Evolutionary conservation across 495 filamentous ascomycete genomes (phyloP).

Genomic region (Penicillium tannophilum): DNA sequence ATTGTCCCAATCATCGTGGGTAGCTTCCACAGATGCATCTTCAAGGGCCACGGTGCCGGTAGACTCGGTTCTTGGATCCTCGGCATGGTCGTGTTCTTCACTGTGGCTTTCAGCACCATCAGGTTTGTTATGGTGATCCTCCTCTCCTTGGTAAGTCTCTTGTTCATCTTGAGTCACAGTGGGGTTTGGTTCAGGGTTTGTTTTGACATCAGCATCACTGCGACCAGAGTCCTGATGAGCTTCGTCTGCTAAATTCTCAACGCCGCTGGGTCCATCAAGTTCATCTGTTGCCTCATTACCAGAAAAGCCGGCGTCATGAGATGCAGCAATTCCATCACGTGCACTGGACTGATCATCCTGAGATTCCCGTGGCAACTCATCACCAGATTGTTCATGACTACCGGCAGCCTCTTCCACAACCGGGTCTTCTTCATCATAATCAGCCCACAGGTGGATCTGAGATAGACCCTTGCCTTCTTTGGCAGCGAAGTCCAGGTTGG

Average conservation of each 20-base stretch:
- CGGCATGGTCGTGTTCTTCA: slow-evolving; percentile 29
- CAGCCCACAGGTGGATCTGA: slow-evolving; percentile 47
- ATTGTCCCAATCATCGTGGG: neutral
- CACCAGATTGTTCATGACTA: slow-evolving; percentile 8
- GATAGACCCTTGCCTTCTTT: slow-evolving; percentile 62
- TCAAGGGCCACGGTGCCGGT: slow-evolving; percentile 31
- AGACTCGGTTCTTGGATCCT: slow-evolving; percentile 36
- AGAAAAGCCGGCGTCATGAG: slow-evolving; percentile 7
- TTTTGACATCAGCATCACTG: neutral
- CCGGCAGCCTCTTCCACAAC: slow-evolving; percentile 10
- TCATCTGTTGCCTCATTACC: slow-evolving; percentile 8
- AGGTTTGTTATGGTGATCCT: neutral
- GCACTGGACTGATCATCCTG: neutral
- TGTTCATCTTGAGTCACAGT: neutral
- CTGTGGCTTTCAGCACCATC: slow-evolving; percentile 7
- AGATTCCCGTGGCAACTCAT: neutral
- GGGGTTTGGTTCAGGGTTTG: neutral
- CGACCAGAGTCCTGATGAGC: neutral
- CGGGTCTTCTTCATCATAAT: slow-evolving; percentile 33
- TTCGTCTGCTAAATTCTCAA: neutral
- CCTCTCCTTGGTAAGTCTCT: neutral
- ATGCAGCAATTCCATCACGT: neutral
- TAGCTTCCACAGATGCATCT: slow-evolving; percentile 18
- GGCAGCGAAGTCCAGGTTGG: slow-evolving; percentile 52
- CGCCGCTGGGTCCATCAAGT: no score